Evolutionary conservation across 129 eudicot genomes (phyloP), one percentile per base, ranked within the genome.

Genomic region (Gnaphalium uliginosum): DNA sequence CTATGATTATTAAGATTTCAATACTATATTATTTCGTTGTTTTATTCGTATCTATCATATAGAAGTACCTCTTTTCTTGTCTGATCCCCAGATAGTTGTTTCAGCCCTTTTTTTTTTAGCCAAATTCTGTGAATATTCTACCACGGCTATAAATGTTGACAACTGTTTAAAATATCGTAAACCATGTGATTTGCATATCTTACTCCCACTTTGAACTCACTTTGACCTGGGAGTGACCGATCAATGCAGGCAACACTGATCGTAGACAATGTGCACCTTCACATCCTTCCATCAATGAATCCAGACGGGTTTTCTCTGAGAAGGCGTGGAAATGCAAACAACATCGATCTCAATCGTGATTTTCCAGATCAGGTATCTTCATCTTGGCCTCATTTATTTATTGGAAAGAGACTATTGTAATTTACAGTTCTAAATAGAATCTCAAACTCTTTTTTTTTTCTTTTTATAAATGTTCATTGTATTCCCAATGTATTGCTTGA

Each of bases 261-360:
- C 77, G 91, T 94, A 30, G 82, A 94, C 74, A 89, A 84, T 50
- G 89, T 87, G 56, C 98, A 91, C 81, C 97, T 94, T 79, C 98
- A 94, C 82, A 81, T 94, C 56, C 96, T 94, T 73, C 97, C 97
- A 59, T 85, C 98, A 14, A 91, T 94, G 96, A 94, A 94, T 83
- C 98, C 98, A 39, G 98, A 94, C 79, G 98, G 98, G 53, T 94
- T 71, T 85, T 66, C 93, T 51, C 74, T 87, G 17, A 85, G 92
- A 80, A 74, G 76, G 65, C 96, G 98, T 19, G 90, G 89, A 48
- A 94, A 94, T 83, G 98, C 98, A 70, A 90, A 94, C 77, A 66
- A 79, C 51, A 46, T 94, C 76, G 98, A 94, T 81, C 81, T 94
- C 75, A 94, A 94, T 84, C 96, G 98, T 71, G 97, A 94, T 84